These are phyloP conservation scores for Pleurotus platypus DNA, from an alignment of 768 basidiomycete species.

Conservation along the genomic window DNA sequence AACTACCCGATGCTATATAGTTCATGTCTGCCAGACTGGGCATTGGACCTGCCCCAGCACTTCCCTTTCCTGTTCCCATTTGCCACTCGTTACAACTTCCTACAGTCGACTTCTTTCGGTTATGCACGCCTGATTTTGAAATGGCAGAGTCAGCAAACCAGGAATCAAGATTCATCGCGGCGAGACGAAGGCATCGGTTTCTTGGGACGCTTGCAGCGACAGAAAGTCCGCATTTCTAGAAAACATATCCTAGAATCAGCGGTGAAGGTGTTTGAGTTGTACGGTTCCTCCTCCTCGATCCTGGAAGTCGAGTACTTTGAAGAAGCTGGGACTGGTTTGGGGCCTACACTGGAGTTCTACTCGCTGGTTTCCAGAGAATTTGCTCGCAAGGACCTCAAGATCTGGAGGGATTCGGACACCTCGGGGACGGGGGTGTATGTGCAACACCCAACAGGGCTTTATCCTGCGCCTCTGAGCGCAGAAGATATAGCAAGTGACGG, in stretches of 20 bases:
- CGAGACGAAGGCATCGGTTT: slow-evolving; percentile 91
- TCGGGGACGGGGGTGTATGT: slow-evolving; percentile 66
- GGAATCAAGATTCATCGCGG: slow-evolving; percentile 74
- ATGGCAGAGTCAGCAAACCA: slow-evolving; percentile 86
- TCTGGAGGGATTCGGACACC: slow-evolving; percentile 88
- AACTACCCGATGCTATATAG: slow-evolving; percentile 34
- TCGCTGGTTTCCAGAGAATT: slow-evolving; percentile 96
- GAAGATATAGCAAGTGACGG: slow-evolving; percentile 71
- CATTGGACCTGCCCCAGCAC: slow-evolving; percentile 89
- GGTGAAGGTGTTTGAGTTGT: slow-evolving; percentile 94
- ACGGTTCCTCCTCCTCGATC: slow-evolving; percentile 90
- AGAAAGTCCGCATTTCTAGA: slow-evolving; percentile 95
- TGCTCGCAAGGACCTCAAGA: slow-evolving; percentile 78
- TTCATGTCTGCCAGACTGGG: slow-evolving; percentile 97
- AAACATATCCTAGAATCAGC: slow-evolving; percentile 94
- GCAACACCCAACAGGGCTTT: slow-evolving; percentile 80
- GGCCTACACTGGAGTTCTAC: slow-evolving; percentile 98
- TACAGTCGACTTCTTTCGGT: slow-evolving; percentile 97
- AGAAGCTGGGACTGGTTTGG: slow-evolving; percentile 96
- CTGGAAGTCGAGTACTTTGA: slow-evolving; percentile 99
- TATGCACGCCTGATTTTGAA: slow-evolving; percentile 93
- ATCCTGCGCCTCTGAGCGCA: slow-evolving; percentile 76
- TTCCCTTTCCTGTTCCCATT: slow-evolving; percentile 99
- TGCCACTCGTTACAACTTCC: slow-evolving; percentile 93
- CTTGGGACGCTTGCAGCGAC: slow-evolving; percentile 87